Evolutionary conservation across 352 stramenopile species (phyloP), one percentile per base, ranked within the genome.

Genomic region (Pythium oligandrum): DNA sequence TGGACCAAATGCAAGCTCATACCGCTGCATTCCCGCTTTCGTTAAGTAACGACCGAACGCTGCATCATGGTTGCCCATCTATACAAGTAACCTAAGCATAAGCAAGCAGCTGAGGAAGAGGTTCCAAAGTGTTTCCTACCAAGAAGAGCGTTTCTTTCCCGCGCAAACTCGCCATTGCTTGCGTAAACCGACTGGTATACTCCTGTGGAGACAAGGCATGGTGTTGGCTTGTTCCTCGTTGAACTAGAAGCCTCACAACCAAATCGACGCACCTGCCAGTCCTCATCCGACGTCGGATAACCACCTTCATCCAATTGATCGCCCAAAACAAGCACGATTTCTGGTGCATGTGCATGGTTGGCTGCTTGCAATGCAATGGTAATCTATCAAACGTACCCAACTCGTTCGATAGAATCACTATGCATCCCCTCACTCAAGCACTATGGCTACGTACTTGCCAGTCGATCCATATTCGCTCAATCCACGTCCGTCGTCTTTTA

Each of bases 31-130:
- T 34, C 76, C 66, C 33, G 64, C 26, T 3, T 68, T 35, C 7
- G 57, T 52, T 65, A 88, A 68, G 44, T 72, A 69, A 32, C 63
- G 61, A 6, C 78, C 79, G 51, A 90, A 90, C 3, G 78, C 56
- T n/a, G 75, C 71, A 62, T 93, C 82, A 49, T 93, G 82, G 54
- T 93, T 93, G 17, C 82, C 82, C 32, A 88, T 57, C 78, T 86
- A 54, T 12, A 39, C 11, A 26, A 40, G 5, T n/a, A 31, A 46
- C 36, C 9, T 42, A 11, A 40, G 6, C n/a, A 46, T 17, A 47
- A 17, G 36, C 7, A 45, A 31, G 32, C 38, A 32, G 4, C 0
- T 6, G 17, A 26, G 17, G 17, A 26, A 26, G 0, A 26, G 17
- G 17, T 26, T 26, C 17, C 17, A 26, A 26, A 26, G 17, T 26